Evolutionary conservation across 2,329 filamentous ascomycete genomes (phyloP), one percentile per base, ranked within the genome.

Genomic region (Talaromyces sp.): DNA sequence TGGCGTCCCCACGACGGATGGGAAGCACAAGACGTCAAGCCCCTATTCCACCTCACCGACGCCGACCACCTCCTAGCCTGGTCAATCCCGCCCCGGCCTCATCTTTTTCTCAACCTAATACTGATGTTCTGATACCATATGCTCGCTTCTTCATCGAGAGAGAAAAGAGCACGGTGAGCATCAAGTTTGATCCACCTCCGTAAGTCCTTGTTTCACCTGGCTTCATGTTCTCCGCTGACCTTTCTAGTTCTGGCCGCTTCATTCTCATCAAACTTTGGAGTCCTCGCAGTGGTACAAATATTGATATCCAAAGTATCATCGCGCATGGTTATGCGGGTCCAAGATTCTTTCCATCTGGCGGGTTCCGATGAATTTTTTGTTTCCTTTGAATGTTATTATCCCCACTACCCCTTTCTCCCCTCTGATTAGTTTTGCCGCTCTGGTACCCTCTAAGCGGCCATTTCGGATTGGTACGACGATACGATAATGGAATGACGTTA

Each of bases 261-360:
- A 88, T 97, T 47, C 74, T 97, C 37, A 78, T 97, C 58, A 97
- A 97, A 77, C 84, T 97, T 70, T 97, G 91, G 89, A 91, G 87
- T 64, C 88, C 89, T 2, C 83, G 84, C 54, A 82, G 85, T 22
- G 84, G 86, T 43, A 80, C 83, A 3, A 96, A 95, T 65, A 95
- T 97, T 58, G 91, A 96, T 67, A 91, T 97, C 35, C 89, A 96
- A 70, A 90, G 87, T 41, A 86, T 97, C 20, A 82, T 91, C 52
- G 89, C 87, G 1, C 87, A 89, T 65, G 93, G 93, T 0, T 97
- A 87, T 72, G 89, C 90, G 0, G 93, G 93, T 4, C 89, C 90
- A 9, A 83, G 92, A 54, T 96, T 87, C 71, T 94, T 95, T 65
- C 90, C 90, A 7, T 83, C 86, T 2, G 74, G 86, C 24, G 80